Conservation (phyloP, 495 filamentous ascomycete genomes). For the Aspergillus funiculosus region DNA sequence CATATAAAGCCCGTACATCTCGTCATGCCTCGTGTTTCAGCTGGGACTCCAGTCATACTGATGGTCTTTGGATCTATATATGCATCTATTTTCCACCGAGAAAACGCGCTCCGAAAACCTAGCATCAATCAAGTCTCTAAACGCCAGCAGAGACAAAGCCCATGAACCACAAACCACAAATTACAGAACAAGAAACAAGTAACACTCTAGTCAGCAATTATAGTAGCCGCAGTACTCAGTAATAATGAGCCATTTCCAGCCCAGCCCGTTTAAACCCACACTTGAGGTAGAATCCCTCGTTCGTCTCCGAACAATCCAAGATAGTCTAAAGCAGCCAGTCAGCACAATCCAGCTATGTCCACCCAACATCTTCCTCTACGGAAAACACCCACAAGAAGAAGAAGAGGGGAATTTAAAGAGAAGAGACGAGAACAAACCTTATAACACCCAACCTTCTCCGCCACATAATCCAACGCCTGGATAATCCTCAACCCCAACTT, state of each 20-base stretch:
- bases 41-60: no score
- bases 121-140: not conserved
- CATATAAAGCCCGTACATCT: no score
- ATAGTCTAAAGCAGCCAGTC: slow-evolving; percentile 46
- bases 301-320: slow-evolving; percentile 72
- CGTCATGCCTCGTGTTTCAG: no score
- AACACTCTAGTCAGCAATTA: not conserved
- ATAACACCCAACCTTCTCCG: slow-evolving; percentile 80
- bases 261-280: slow-evolving; percentile 93
- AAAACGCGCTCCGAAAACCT: not conserved
- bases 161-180: not conserved
- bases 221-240: slow-evolving; percentile 40
- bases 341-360: not conserved
- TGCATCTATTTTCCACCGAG: slow-evolving; percentile 3
- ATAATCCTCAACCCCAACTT: slow-evolving; percentile 90
- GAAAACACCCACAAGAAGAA: not conserved
- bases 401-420: not conserved
- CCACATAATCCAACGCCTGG: slow-evolving; percentile 86
- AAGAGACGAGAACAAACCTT: slow-evolving; percentile 55
- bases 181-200: not conserved
- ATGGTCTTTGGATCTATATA: slow-evolving; percentile 3
- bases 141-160: slow-evolving; percentile 4
- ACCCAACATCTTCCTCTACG: not conserved
- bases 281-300: slow-evolving; percentile 98
- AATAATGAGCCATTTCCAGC: slow-evolving; percentile 96